Conservation (phyloP, 2,329 filamentous ascomycete genomes). For the Lachnellula cervina region DNA sequence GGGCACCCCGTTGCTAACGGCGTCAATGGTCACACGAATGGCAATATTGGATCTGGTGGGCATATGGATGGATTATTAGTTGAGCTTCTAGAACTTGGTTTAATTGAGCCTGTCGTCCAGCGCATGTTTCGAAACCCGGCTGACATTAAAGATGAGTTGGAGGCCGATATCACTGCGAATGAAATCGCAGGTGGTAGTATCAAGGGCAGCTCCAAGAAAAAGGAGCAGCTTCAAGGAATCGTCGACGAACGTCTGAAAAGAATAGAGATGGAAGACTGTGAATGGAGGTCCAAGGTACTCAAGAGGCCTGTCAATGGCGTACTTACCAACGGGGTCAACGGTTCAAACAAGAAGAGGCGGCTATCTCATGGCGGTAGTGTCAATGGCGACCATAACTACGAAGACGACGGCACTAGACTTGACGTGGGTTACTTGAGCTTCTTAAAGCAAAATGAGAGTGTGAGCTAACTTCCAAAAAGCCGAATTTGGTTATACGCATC, state of each 20-base stretch:
- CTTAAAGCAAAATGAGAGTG: conserved; percentile 4
- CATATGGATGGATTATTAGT: conserved; percentile 41
- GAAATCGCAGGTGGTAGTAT: conserved; percentile 39
- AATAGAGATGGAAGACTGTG: conserved; percentile 41
- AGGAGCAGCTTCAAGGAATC: conserved; percentile 54
- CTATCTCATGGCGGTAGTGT: conserved; percentile 44
- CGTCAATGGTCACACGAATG: conserved; percentile 15
- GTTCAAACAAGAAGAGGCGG: conserved; percentile 47
- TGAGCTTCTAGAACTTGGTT: conserved; percentile 55
- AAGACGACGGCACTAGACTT: conserved; percentile 40
- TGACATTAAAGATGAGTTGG: conserved; percentile 57
- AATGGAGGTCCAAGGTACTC: conserved; percentile 45
- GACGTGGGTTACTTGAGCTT: conserved; percentile 43
- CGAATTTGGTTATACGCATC: conserved; percentile 67
- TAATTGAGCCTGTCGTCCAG: conserved; percentile 59
- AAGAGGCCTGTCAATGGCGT: conserved; percentile 40
- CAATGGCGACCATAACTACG: conserved; percentile 34
- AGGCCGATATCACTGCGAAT: conserved; percentile 54
- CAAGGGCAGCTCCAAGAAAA: conserved; percentile 60
- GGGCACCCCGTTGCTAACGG: conserved; percentile 14
- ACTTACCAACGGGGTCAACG: conserved; percentile 23
- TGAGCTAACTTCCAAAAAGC: conserved; percentile 42
- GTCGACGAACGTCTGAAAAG: conserved; percentile 50
- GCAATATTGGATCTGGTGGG: conserved; percentile 25
- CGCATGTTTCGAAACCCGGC: conserved; percentile 56